These are phyloP conservation scores for Yamadazyma friedrichii DNA, from an alignment of 1,139 yeast species.

Conservation along the genomic window DNA sequence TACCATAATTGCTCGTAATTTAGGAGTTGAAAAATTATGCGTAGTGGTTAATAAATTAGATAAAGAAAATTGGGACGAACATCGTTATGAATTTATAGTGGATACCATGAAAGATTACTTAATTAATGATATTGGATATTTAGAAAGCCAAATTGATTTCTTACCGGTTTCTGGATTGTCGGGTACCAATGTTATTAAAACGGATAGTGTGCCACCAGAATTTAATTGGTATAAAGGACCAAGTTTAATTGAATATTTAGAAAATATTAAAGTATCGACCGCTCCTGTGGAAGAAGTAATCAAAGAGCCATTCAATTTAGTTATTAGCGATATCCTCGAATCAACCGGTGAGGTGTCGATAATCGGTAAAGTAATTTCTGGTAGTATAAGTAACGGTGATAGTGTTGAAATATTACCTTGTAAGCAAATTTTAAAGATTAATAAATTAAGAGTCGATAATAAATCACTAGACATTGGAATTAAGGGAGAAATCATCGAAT, in stretches of 20 bases:
- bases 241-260: constrained; percentile 61
- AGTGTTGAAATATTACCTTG: constrained; percentile 61
- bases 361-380: constrained; percentile 73
- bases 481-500: constrained; percentile 67
- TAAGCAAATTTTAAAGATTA: constrained; percentile 34
- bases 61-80: constrained; percentile 64
- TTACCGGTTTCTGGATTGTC: constrained; percentile 85
- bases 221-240: constrained; percentile 66
- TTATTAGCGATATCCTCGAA: constrained; percentile 49
- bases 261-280: constrained; percentile 21
- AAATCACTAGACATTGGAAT: constrained; percentile 46
- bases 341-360: constrained; percentile 42
- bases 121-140: constrained; percentile 58
- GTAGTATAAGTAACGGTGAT: constrained; percentile 77
- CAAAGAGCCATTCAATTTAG: constrained; percentile 44
- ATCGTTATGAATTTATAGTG: constrained; percentile 62
- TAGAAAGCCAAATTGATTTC: constrained; percentile 50
- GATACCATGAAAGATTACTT: constrained; percentile 60
- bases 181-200: constrained; percentile 67
- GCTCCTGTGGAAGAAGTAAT: constrained; percentile 21
- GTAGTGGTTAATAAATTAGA: constrained; percentile 92
- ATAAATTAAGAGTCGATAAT: constrained; percentile 26
- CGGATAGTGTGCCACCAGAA: constrained; percentile 19
- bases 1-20: constrained; percentile 73
- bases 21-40: constrained; percentile 75